These are phyloP conservation scores for Melanomma pulvis-pyrius DNA, from an alignment of 495 filamentous ascomycete species.

Conservation along the genomic window DNA sequence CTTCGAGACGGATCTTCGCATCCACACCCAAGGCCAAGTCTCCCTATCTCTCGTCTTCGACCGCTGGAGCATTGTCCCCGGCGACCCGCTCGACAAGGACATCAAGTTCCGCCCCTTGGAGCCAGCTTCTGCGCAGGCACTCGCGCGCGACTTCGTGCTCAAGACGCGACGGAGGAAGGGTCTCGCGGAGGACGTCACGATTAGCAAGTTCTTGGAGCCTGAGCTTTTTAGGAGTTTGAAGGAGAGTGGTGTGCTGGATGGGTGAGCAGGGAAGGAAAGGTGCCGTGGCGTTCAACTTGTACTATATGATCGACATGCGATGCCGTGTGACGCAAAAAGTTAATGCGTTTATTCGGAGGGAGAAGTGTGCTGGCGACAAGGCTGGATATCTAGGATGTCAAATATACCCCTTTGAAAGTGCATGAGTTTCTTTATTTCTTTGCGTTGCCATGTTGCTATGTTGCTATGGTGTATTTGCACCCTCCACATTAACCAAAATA, in stretches of 20 bases:
- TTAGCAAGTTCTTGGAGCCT: conserved; percentile 93
- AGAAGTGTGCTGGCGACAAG: too few species aligned
- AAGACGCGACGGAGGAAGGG: conserved; percentile 95
- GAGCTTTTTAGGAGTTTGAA: conserved; percentile 87
- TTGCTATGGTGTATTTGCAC: not conserved
- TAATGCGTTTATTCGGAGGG: too few species aligned
- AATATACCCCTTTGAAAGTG: not conserved
- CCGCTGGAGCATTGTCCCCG: conserved; percentile 91
- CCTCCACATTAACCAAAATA: not conserved
- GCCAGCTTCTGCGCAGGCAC: conserved; percentile 81
- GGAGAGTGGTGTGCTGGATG: conserved; percentile 85
- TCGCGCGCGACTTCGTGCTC: conserved; percentile 91
- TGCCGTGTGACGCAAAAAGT: too few species aligned
- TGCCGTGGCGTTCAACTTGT: too few species aligned
- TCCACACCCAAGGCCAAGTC: conserved; percentile 92
- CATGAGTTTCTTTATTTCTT: not conserved
- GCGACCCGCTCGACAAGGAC: conserved; percentile 89
- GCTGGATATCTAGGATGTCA: not conserved
- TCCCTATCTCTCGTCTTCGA: conserved; percentile 93
- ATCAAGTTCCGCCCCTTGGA: conserved; percentile 81
- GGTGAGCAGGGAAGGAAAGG: conserved; percentile 29
- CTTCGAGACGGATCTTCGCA: conserved; percentile 94
- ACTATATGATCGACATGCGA: too few species aligned
- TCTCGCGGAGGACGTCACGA: conserved; percentile 89
- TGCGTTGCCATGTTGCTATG: not conserved